Percentiles rank a stretch among this genome's conserved stretches.
These are phyloP conservation scores for Fusarium keratoplasticum DNA, from an alignment of 2,329 filamentous ascomycete genomes.

Conservation along the genomic window DNA sequence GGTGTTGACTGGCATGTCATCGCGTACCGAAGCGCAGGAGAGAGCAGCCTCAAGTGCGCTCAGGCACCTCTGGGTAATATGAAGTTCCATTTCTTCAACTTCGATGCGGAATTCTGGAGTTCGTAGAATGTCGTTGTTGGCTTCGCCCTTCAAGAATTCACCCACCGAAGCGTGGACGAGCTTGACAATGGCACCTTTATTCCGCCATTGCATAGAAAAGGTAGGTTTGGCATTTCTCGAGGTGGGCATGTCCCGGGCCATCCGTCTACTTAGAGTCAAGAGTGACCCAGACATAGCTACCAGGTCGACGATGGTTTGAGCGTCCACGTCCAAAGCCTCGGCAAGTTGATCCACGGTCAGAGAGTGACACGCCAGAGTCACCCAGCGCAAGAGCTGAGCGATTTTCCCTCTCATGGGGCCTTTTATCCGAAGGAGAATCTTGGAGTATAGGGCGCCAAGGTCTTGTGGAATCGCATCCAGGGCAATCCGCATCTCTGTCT, in stretches of 20 bases:
- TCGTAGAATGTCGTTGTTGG: not conserved
- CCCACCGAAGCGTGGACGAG: not conserved
- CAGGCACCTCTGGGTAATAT: not conserved
- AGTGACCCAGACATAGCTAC: not conserved
- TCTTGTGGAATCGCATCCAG: not conserved
- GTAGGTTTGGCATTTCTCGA: too few relatives aligned
- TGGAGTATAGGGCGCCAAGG: not conserved
- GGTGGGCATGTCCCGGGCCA: too few relatives aligned
- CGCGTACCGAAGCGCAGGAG: too few relatives aligned
- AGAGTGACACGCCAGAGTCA: not conserved
- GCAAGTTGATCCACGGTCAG: not conserved
- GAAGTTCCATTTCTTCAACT: not conserved
- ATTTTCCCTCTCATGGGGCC: not conserved
- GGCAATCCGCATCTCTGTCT: not conserved
- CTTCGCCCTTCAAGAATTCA: not conserved
- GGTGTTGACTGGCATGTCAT: too few relatives aligned
- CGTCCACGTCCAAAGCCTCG: accelerated
- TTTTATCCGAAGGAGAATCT: not conserved
- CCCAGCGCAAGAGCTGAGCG: not conserved
- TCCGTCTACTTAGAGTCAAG: not conserved
- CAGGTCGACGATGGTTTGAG: not conserved
- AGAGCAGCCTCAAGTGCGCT: not conserved
- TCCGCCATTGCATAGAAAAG: too few relatives aligned
- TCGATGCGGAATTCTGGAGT: not conserved
- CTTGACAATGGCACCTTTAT: too few relatives aligned